Conservation (phyloP, 768 basidiomycete species). For the Pleurotus tuber-regium region DNA sequence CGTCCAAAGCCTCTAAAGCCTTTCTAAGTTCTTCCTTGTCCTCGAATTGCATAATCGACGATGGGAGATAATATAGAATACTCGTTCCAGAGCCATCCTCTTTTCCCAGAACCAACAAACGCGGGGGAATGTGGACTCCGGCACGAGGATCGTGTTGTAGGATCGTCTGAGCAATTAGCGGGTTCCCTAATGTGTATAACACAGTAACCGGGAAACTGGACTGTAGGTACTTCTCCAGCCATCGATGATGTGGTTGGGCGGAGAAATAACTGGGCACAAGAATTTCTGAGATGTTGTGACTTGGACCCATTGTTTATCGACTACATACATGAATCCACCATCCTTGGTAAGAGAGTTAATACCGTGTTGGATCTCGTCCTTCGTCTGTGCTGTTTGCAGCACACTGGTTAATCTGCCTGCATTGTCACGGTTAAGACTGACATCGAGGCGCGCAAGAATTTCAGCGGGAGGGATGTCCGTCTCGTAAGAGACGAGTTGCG, state of each 20-base stretch:
- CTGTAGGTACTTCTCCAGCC: constrained; percentile 31
- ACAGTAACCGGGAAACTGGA: constrained; percentile 26
- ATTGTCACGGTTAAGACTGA: constrained; percentile 36
- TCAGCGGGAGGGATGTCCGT: constrained; percentile 36
- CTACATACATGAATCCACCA: constrained; percentile 46
- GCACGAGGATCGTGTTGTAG: constrained; percentile 37
- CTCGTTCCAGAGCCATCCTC: constrained; percentile 34
- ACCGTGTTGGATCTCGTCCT: constrained; percentile 33
- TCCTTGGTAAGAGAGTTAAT: constrained; percentile 28
- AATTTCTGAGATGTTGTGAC: not conserved
- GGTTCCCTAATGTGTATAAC: constrained; percentile 51
- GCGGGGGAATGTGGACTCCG: constrained; percentile 43
- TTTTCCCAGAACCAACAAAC: constrained; percentile 41
- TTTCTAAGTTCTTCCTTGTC: constrained; percentile 29
- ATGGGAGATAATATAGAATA: constrained; percentile 47
- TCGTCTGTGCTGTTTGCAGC: constrained; percentile 25
- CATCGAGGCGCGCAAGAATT: constrained; percentile 43
- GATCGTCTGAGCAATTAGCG: constrained; percentile 45
- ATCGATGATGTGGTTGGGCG: constrained; percentile 32
- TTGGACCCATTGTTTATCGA: not conserved
- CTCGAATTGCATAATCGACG: constrained; percentile 37
- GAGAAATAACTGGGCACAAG: constrained; percentile 39
- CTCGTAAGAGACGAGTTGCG: constrained; percentile 41
- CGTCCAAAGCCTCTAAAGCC: constrained; percentile 36
- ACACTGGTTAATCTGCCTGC: constrained; percentile 24